Base-by-base conservation (phyloP, 2,329 filamentous ascomycete genomes). In the Xylaria digitata region DNA sequence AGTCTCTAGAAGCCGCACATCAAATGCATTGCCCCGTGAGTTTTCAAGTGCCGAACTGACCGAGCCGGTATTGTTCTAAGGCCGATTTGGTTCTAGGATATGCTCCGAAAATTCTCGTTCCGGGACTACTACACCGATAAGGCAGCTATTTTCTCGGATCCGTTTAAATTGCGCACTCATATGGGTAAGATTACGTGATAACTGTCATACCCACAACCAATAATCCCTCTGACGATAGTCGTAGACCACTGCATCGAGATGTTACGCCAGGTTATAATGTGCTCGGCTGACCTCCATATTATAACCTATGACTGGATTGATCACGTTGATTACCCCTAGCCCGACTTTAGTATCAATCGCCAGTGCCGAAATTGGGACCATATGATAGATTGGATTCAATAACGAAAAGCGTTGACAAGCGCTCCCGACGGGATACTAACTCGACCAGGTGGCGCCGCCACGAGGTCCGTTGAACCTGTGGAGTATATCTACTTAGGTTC, bases 1-100 rank as follows among this genome's bases (percentile, higher is more conserved):
- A 23, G 30, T 58, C 54, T 15, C 48, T 63, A n/a, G 26, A 57
- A 40, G 60, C 50, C 17, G 30, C 59, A 19, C 63, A 66, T 40
- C 55, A 69, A 34, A 61, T 66, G 6, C 59, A 63, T 37, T 61
- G 63, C 40, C n/a, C 58, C 21, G 32, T 63, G 61, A n/a, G 46
- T 65, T n/a, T 48, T 43, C 32, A 37, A 59, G 42, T 45, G 45
- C 26, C 53, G 43, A 52, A 42, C 34, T 40, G 15, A 21, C 42
- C 45, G 8, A 15, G 11, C 17, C 37, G 8, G 8, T 3, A 11
- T 49, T 32, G 7, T 23, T 30, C 32, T 50, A 11, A 50, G 30
- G 5, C 15, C 13, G 6, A n/a, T 15, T 30, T 6, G 21, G 17
- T 61, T 46, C 40, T 23, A 54, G 37, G 17, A 45, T 13, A 54